Percentiles rank a stretch among this genome's conserved stretches.
phyloP scores from a whole-genome alignment of 2,329 filamentous ascomycete species.

The Fusarium concolor region DNA sequence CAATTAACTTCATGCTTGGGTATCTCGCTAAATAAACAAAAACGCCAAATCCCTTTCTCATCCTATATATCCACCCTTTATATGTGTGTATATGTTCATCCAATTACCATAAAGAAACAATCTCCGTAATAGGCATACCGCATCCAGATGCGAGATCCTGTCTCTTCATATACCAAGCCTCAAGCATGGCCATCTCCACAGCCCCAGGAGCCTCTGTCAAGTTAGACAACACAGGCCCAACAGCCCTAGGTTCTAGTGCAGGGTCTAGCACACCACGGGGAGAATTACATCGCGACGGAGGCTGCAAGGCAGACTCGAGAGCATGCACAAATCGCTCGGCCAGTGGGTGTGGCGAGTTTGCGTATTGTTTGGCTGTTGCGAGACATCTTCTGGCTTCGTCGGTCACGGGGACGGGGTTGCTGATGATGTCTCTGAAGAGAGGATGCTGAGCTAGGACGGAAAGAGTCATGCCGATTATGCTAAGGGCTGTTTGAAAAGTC shows the following conservation, averaged over 20 bases:
- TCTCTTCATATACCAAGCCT: slow-evolving; percentile 39
- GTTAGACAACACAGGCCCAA: slow-evolving; percentile 17
- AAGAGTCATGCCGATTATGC: slow-evolving; percentile 43
- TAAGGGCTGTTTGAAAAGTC: slow-evolving; percentile 27
- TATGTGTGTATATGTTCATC: background rate
- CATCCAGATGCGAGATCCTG: slow-evolving; percentile 19
- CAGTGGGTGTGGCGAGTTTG: slow-evolving; percentile 11
- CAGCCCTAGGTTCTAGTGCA: slow-evolving; percentile 28
- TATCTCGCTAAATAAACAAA: slow-evolving; percentile 30
- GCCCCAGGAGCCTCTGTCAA: slow-evolving; percentile 18
- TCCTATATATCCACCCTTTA: background rate
- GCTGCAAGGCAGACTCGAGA: slow-evolving; percentile 36
- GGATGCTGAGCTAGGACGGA: slow-evolving; percentile 39
- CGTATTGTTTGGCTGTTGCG: slow-evolving; percentile 36
- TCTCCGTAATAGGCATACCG: slow-evolving; percentile 31
- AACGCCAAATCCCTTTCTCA: slow-evolving; percentile 8
- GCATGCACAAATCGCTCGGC: slow-evolving; percentile 36
- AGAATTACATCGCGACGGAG: slow-evolving; percentile 17
- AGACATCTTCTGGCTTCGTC: slow-evolving; percentile 42
- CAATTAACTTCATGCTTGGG: slow-evolving; percentile 24
- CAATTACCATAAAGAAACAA: slow-evolving; percentile 40
- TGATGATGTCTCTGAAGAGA: slow-evolving; percentile 34
- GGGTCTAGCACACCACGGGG: slow-evolving; percentile 37
- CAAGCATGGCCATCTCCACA: slow-evolving; percentile 36
- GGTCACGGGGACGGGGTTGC: slow-evolving; percentile 29